Evolutionary conservation across 108 stramenopile genomes (phyloP), one percentile per base, ranked within the genome.

Genomic region (Cylindrotheca fusiformis): DNA sequence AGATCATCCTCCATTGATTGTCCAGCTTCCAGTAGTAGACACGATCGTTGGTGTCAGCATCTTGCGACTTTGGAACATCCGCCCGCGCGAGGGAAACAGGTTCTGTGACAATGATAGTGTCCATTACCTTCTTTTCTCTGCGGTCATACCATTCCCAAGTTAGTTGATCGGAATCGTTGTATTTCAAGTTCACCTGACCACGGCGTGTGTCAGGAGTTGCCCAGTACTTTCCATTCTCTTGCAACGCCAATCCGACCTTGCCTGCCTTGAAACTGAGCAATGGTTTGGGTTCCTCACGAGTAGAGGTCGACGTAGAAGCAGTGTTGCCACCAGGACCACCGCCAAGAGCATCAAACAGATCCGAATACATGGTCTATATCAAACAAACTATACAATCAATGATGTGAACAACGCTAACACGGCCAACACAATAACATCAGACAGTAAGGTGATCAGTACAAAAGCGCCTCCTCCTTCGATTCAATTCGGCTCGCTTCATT

Each of bases 101-200:
- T 3, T 69, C 65, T 22, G 77, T 67, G 23, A 77, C 62, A 12
- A 65, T 60, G 47, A 75, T 60, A 3, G 81, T 75, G 31, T 81
- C 79, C 21, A 80, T 79, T n/a, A 81, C 77, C 17, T 60, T 63
- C 30, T 71, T 74, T 46, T 85, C 86, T 8, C 90, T 87, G 30
- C 90, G 81, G 80, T 92, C 87, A 50, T 73, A 72, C 87, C 87
- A 88, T 60, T 92, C 83, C 61, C 87, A 72, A 24, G 69, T 54
- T 25, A 91, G 52, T 33, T 33, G 32, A 31, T 36, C 36, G 30
- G 57, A 63, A 20, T 73, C 49, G 8, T 61, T 51, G 22, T 65
- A 56, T 69, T 76, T 69, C 28, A 88, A 32, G 26, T 81, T 74
- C 18, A 92, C 55, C 72, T 88, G 74, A 12, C 85, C 87, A 17